Evolutionary conservation across 2,329 filamentous ascomycete species (phyloP).

Genomic region (Botrytis fabae): DNA sequence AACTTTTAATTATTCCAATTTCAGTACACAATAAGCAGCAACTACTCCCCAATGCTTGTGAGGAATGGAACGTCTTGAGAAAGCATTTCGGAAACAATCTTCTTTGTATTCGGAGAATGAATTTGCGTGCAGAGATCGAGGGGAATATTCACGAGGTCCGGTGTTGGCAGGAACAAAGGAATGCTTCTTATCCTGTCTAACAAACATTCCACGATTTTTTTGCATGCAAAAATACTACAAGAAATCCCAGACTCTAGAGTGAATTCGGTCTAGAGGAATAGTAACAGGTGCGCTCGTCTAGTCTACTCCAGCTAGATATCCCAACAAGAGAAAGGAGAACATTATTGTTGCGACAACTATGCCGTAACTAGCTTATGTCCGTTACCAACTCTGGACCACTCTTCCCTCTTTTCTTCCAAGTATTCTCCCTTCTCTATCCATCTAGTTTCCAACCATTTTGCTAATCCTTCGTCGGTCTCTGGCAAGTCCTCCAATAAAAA

Average conservation of each 20-base stretch:
- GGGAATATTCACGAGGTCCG: neutral
- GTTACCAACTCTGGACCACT: conserved; percentile 42
- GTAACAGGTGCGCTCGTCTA: neutral
- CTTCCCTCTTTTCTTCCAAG: conserved; percentile 48
- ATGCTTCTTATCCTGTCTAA: neutral
- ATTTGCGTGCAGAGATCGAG: neutral
- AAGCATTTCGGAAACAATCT: neutral
- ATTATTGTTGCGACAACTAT: conserved; percentile 4
- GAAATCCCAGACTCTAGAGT: neutral
- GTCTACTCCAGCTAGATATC: neutral
- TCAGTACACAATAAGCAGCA: conserved; percentile 6
- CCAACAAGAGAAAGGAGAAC: neutral
- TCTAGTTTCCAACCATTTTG: conserved; percentile 53
- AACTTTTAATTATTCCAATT: neutral
- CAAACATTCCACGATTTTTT: neutral
- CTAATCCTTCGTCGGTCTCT: conserved; percentile 49
- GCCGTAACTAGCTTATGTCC: conserved; percentile 9
- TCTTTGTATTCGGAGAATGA: conserved; percentile 1
- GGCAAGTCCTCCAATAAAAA: conserved; percentile 52
- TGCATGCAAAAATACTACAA: neutral
- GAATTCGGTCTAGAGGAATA: neutral
- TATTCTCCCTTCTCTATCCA: conserved; percentile 56
- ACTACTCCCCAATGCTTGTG: neutral
- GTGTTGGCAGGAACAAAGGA: neutral
- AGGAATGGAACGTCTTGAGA: neutral